These are phyloP conservation scores for Breviolum minutum DNA, from an alignment of 73 alveolate genomes.

Conservation along the genomic window DNA sequence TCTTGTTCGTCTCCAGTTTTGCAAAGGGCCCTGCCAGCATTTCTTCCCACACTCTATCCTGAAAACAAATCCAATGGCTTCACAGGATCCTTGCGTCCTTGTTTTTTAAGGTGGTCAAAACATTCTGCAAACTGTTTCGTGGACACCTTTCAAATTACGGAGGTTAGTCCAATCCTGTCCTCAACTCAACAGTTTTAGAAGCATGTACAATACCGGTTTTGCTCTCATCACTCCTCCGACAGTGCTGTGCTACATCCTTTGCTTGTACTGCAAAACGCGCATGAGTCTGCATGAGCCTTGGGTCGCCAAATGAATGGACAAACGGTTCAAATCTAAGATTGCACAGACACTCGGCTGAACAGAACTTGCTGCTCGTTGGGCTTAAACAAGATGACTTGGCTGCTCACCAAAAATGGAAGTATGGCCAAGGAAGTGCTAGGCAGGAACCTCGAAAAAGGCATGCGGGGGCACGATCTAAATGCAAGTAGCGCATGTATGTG, in stretches of 20 bases:
- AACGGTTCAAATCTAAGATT: not conserved
- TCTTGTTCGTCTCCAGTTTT: not conserved
- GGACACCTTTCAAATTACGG: no score
- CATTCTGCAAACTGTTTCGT: no score
- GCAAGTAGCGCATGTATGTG: no score
- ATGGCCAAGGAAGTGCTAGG: conserved; percentile 20
- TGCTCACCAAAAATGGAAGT: conserved; percentile 33
- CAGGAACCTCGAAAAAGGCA: not conserved
- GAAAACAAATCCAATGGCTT: not conserved
- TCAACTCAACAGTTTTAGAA: no score
- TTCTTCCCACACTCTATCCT: conserved; percentile 49
- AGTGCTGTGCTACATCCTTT: conserved; percentile 3
- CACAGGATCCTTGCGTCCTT: no score
- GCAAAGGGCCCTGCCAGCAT: not conserved
- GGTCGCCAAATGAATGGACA: not conserved
- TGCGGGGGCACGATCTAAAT: no score
- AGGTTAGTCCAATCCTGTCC: no score
- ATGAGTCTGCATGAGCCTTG: conserved; percentile 36
- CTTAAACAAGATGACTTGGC: not conserved
- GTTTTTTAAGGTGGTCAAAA: no score
- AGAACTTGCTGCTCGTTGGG: not conserved
- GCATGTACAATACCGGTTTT: no score
- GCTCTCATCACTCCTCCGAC: not conserved
- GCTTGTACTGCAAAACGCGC: conserved; percentile 20
- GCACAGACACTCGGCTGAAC: not conserved